phyloP scores from a whole-genome alignment of 225 moss, liverwort and hornwort species.

The Bryum argenteum region DNA sequence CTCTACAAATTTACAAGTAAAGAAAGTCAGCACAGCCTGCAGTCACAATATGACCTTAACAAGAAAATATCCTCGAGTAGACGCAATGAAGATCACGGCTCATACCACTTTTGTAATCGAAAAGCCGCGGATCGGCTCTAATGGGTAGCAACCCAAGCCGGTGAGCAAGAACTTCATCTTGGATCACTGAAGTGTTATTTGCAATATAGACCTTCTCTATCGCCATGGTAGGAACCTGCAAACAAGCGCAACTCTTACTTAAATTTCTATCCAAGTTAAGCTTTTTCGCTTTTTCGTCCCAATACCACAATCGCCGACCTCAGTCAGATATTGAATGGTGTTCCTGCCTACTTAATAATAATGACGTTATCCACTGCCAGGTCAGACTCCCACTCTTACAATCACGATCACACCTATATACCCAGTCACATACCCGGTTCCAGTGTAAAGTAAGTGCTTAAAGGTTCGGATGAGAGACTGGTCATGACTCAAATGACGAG shows the following conservation, averaged over 20 bases:
- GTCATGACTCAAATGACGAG: not conserved
- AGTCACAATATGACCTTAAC: not conserved
- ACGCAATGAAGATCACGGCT: conserved; percentile 4
- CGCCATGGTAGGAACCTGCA: conserved; percentile 98
- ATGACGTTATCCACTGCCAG: not conserved
- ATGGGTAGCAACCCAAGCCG: conserved; percentile 93
- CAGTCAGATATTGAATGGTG: conserved; percentile 5
- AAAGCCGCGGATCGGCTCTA: conserved; percentile 77
- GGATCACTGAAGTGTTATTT: conserved; percentile 97
- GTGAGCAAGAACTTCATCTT: conserved; percentile 98
- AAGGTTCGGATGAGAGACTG: too few relatives aligned
- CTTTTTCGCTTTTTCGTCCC: conserved; percentile 7
- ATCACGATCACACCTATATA: too few relatives aligned
- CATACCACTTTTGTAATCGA: conserved; percentile 82
- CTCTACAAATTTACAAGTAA: conserved; percentile 46
- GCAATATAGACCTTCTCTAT: conserved; percentile 98
- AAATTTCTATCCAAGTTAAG: not conserved
- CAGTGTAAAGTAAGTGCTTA: not conserved
- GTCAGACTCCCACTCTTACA: not conserved
- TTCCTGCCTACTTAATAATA: not conserved
- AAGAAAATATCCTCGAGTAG: conserved; percentile 13
- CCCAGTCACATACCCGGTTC: too few relatives aligned
- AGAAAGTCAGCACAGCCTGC: conserved; percentile 20
- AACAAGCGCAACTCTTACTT: conserved; percentile 14
- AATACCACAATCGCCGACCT: not conserved